These are phyloP conservation scores for Naematelia encephala DNA, from an alignment of 768 basidiomycete species.

Conservation along the genomic window DNA sequence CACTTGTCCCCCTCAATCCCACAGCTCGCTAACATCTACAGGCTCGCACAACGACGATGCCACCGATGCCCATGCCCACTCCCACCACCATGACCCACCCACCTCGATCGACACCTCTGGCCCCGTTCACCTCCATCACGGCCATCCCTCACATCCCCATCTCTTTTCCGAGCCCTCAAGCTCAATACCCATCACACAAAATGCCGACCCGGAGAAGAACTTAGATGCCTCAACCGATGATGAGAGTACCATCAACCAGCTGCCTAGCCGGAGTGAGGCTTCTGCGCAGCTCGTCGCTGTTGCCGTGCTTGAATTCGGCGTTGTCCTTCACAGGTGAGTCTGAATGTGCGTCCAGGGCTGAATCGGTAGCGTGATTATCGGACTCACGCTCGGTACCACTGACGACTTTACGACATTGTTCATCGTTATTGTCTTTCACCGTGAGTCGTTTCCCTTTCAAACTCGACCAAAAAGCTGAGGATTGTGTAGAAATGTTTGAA, in stretches of 20 bases:
- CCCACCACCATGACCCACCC: constrained; percentile 52
- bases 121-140: constrained; percentile 20
- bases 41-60: constrained; percentile 37
- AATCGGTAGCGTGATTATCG: constrained; percentile 66
- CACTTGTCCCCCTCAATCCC: neutral
- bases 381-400: constrained; percentile 88
- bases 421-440: constrained; percentile 85
- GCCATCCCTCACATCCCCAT: constrained; percentile 35
- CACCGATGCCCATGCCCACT: constrained; percentile 35
- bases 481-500: constrained; percentile 75
- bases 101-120: constrained; percentile 27
- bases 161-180: constrained; percentile 2
- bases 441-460: constrained; percentile 56
- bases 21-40: constrained; percentile 7
- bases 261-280: constrained; percentile 35
- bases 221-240: constrained; percentile 18
- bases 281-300: constrained; percentile 76
- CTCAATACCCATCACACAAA: neutral
- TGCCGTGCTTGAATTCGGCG: constrained; percentile 90
- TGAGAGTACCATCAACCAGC: constrained; percentile 18
- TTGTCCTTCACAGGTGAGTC: constrained; percentile 70
- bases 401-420: constrained; percentile 77
- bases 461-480: neutral
- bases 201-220: constrained; percentile 6
- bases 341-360: neutral